phyloP scores from a whole-genome alignment of 495 filamentous ascomycete species.

The Talaromyces trachyspermus region DNA sequence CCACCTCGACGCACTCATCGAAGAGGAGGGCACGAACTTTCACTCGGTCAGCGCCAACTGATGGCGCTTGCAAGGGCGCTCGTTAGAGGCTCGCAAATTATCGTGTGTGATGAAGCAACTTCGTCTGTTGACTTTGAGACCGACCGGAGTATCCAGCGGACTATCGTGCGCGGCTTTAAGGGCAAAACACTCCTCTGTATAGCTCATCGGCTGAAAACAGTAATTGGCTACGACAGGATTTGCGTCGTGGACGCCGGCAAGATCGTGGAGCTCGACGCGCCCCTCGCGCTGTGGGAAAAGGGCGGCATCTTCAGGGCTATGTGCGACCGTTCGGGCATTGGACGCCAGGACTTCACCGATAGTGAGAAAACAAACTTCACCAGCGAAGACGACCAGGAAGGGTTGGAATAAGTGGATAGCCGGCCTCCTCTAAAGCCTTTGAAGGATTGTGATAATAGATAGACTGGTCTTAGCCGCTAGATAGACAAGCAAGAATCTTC shows the following conservation, averaged over 20 bases:
- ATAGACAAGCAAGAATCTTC: no score
- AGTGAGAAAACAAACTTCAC: no score
- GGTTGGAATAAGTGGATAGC: no score
- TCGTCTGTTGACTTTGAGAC: slow-evolving; percentile 93
- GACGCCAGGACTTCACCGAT: slow-evolving; percentile 57
- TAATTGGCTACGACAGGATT: slow-evolving; percentile 91
- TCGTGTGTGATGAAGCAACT: slow-evolving; percentile 94
- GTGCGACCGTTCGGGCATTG: slow-evolving; percentile 87
- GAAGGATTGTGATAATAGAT: no score
- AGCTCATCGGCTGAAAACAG: slow-evolving; percentile 86
- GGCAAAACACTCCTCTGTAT: slow-evolving; percentile 91
- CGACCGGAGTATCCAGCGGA: slow-evolving; percentile 87
- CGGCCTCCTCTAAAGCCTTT: no score
- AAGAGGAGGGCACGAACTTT: slow-evolving; percentile 95
- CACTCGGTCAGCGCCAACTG: slow-evolving; percentile 89
- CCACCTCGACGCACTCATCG: slow-evolving; percentile 76
- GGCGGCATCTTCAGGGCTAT: slow-evolving; percentile 79
- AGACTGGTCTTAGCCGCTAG: no score
- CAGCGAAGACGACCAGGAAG: no score
- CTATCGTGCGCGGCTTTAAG: slow-evolving; percentile 78
- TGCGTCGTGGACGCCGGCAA: slow-evolving; percentile 87
- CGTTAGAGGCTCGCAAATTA: slow-evolving; percentile 79
- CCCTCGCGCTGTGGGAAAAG: slow-evolving; percentile 59
- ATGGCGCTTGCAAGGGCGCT: slow-evolving; percentile 91
- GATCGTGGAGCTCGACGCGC: slow-evolving; percentile 81